phyloP scores from a whole-genome alignment of 2,329 filamentous ascomycete species.

The Epichloe scottii region DNA sequence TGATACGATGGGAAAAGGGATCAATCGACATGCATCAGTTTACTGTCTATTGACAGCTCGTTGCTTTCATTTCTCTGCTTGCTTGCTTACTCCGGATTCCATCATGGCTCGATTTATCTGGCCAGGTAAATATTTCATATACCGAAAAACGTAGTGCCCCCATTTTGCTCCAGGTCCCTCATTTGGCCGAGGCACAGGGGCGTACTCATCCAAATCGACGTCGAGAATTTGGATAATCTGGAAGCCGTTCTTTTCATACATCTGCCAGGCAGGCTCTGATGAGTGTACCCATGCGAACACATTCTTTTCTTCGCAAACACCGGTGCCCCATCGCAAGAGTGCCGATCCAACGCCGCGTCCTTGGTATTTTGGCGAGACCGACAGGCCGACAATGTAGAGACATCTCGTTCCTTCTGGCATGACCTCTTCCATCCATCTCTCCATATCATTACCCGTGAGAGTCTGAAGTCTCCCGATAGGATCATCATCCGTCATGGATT shows the following conservation, averaged over 20 bases:
- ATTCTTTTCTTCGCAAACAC: slow-evolving; percentile 15
- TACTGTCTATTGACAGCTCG: too few species aligned
- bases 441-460: slow-evolving; percentile 19
- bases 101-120: neutral
- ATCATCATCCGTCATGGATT: slow-evolving; percentile 9
- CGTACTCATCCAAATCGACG: slow-evolving; percentile 21
- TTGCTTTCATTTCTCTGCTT: neutral
- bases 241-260: slow-evolving; percentile 20
- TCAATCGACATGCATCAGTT: neutral
- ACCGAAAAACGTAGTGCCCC: slow-evolving; percentile 22
- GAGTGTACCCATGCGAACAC: slow-evolving; percentile 24
- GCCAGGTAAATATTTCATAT: slow-evolving; percentile 17
- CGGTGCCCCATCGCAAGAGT: slow-evolving; percentile 20
- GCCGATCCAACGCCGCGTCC: slow-evolving; percentile 19
- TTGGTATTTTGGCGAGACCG: slow-evolving; percentile 20
- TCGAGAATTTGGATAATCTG: slow-evolving; percentile 16
- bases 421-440: slow-evolving; percentile 17
- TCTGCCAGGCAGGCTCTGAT: slow-evolving; percentile 17
- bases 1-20: neutral
- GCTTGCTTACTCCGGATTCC: too few species aligned
- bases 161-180: slow-evolving; percentile 16
- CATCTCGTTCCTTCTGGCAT: slow-evolving; percentile 21
- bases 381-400: slow-evolving; percentile 19
- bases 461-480: slow-evolving; percentile 17
- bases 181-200: slow-evolving; percentile 12